Base-by-base conservation (phyloP, 768 basidiomycete genomes). In the Tulasnella sp. region DNA sequence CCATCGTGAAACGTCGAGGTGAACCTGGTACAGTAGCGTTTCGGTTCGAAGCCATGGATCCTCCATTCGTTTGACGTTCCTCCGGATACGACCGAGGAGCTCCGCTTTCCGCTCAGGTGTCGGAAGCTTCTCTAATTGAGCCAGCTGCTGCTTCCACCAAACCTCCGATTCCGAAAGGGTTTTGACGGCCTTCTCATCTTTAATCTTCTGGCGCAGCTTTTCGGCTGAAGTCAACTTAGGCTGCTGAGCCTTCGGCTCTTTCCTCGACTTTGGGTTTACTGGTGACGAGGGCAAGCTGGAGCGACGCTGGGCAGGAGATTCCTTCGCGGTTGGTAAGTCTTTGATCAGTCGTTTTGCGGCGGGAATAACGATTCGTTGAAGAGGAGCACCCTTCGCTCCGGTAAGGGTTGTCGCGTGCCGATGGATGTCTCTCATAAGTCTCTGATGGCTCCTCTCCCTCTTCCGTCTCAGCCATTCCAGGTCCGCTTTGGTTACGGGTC, bases 351-450 rank as follows among this genome's bases (percentile, higher is more conserved):
- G 64, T 28, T 69, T 60, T 3, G 77, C 41, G 1, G 88, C 82
- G 0, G 87, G 86, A 80, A 93, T 93, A n/a, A 88, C 86, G 44
- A 91, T 88, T 76, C 88, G 89, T 82, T 90, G 86, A 40, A 93
- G 85, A 8, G 85, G 84, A 1, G 86, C 87, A 1, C 93, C 93
- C 0, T 87, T 87, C 7, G 92, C 92, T 0, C 93, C 93, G 0
- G 91, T 92, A 80, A 93, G 84, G 0, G 91, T 92, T 54, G 88
- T 89, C 14, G 93, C 92, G 64, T 91, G 90, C 76, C 87, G 85
- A 77, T 91, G 91, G 79, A 93, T 83, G 18, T 83, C 86, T 44
- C 87, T 85, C 90, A 92, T 92, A 83, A 89, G 90, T 0, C 88
- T 85, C 82, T 94, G 93, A n/a, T 90, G n/a, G 12, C 0, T 22